A percentile compares a stretch with the other conserved stretches of the same genome.
Evolutionary conservation across 345 rosid genomes (phyloP).

Genomic region (Kandelia obovata): DNA sequence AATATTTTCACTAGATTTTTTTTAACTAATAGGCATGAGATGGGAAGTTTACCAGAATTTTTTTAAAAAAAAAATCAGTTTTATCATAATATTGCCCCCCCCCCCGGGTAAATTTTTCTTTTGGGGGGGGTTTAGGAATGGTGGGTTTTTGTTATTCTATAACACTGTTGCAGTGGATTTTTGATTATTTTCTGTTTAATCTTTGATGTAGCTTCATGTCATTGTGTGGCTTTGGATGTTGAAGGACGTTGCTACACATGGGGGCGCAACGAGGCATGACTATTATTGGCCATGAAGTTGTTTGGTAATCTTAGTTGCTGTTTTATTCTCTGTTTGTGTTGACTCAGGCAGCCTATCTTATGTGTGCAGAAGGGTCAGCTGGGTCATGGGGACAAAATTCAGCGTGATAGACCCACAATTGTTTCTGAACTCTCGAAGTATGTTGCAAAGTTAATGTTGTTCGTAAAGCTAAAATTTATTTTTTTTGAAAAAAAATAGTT

Average conservation of each 20-base stretch:
- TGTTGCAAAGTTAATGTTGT: conserved; percentile 10
- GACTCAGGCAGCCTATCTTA: conserved; percentile 23
- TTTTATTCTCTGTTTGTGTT: not conserved
- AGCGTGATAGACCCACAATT: conserved; percentile 87
- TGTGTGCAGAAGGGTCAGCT: conserved; percentile 84
- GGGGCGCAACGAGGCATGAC: conserved; percentile 92
- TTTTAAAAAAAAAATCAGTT: no score
- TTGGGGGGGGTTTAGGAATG: no score
- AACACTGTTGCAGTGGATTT: not conserved
- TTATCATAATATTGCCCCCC: no score
- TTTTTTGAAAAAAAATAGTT: no score
- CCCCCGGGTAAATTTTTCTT: no score
- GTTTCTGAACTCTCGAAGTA: conserved; percentile 91
- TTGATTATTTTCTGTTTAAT: conserved; percentile 9
- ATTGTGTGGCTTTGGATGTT: conserved; percentile 93
- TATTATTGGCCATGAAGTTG: conserved; percentile 3
- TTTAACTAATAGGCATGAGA: no score
- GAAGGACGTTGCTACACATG: conserved; percentile 97
- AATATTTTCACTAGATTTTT: no score
- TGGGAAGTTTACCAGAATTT: no score
- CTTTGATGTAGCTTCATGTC: conserved; percentile 65
- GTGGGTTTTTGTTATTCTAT: no score
- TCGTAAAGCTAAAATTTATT: not conserved
- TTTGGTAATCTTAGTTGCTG: not conserved
- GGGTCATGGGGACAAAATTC: conserved; percentile 91